Percentiles rank a stretch among this genome's conserved stretches.
These are phyloP conservation scores for Avena insularis DNA, from an alignment of 176 grass and related monocot species.

Conservation along the genomic window DNA sequence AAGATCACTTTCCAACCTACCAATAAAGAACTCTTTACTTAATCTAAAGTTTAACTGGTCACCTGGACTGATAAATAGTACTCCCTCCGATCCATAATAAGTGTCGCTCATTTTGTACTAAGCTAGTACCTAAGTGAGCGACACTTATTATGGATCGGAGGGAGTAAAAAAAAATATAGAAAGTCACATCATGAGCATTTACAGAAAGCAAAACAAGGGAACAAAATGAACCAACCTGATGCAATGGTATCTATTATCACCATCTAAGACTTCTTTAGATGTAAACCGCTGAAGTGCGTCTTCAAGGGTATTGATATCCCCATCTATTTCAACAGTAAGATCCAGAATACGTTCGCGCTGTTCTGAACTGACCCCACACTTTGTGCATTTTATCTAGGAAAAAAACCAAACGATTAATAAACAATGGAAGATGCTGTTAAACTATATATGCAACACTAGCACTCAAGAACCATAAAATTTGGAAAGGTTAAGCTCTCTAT, in stretches of 20 bases:
- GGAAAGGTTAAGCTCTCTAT: background rate
- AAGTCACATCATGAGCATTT: constrained; percentile 1
- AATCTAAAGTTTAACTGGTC: background rate
- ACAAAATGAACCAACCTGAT: constrained; percentile 61
- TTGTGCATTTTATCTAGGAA: constrained; percentile 87
- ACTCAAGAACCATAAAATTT: constrained; percentile 29
- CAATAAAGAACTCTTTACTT: constrained; percentile 17
- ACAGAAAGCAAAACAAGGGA: constrained; percentile 2
- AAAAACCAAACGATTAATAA: constrained; percentile 32
- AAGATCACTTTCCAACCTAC: constrained; percentile 31
- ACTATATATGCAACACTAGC: constrained; percentile 23
- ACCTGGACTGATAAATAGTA: background rate
- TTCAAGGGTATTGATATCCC: constrained; percentile 77
- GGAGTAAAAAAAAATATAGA: background rate
- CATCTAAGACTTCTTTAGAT: constrained; percentile 83
- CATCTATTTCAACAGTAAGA: constrained; percentile 92
- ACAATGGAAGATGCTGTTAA: constrained; percentile 2
- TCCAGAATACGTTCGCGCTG: constrained; percentile 82
- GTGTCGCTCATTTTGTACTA: too few species aligned
- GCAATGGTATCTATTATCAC: constrained; percentile 87
- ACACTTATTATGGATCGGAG: too few species aligned
- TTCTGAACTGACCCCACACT: constrained; percentile 75
- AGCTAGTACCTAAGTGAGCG: too few species aligned
- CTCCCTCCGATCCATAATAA: too few species aligned
- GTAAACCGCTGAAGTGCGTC: constrained; percentile 88